Percentiles rank a stretch among this genome's conserved stretches.
Evolutionary conservation across 257 asterid genomes (phyloP).

Genomic region (Linderniella brevidens): DNA sequence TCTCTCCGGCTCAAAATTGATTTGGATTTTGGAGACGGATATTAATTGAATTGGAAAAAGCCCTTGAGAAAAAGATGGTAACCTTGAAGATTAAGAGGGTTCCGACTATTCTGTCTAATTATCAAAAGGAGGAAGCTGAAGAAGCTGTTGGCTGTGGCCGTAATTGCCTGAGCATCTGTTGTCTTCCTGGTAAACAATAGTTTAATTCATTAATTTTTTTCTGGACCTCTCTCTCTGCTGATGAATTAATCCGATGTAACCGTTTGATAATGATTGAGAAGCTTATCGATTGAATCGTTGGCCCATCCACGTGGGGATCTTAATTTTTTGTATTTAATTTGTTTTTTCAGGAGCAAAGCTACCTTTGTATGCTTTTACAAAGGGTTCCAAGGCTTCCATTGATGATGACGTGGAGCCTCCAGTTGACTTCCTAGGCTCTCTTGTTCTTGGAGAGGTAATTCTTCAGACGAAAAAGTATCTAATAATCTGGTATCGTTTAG

Average conservation of each 20-base stretch:
- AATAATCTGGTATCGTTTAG: not conserved
- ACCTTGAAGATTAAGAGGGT: slow-evolving; percentile 60
- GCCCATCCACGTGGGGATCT: not conserved
- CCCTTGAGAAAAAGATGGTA: slow-evolving; percentile 10
- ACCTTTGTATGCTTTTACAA: slow-evolving; percentile 51
- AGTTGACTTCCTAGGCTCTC: slow-evolving; percentile 51
- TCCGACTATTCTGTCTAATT: slow-evolving; percentile 64
- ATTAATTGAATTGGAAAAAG: not conserved
- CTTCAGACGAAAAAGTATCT: not conserved
- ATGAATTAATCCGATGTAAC: too few species aligned
- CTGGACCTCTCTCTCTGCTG: not conserved
- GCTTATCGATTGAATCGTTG: too few species aligned
- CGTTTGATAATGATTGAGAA: too few species aligned
- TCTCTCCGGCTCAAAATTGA: not conserved
- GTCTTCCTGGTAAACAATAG: slow-evolving; percentile 34
- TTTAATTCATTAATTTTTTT: not conserved
- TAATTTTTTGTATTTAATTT: slow-evolving; percentile 4
- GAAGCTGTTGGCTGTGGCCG: slow-evolving; percentile 63
- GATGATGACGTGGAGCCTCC: slow-evolving; percentile 25
- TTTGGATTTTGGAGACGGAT: slow-evolving; percentile 4
- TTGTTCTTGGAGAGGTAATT: slow-evolving; percentile 54
- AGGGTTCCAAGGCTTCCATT: slow-evolving; percentile 14
- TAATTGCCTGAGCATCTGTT: slow-evolving; percentile 53
- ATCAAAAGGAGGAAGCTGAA: slow-evolving; percentile 57
- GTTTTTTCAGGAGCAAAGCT: slow-evolving; percentile 40